phyloP scores from a whole-genome alignment of 1,139 yeast genomes.

The Candida tetrigidarum region DNA sequence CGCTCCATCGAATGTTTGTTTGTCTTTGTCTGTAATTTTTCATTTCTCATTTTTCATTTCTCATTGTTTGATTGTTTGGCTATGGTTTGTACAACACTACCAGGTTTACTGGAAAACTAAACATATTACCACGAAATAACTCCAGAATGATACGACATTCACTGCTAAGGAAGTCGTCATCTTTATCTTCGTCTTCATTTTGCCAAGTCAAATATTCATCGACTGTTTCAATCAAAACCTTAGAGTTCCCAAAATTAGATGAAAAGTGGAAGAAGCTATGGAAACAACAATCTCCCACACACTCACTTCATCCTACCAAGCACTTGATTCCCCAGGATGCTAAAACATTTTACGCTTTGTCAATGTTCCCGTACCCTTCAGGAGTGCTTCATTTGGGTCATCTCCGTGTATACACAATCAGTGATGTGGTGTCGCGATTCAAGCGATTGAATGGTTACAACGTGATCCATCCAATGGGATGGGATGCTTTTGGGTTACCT shows the following conservation, averaged over 20 bases:
- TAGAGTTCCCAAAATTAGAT: slow-evolving; percentile 31
- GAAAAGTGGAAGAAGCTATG: slow-evolving; percentile 58
- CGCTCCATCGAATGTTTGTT: background rate
- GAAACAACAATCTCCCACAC: slow-evolving; percentile 43
- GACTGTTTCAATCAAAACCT: background rate
- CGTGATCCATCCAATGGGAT: slow-evolving; percentile 97
- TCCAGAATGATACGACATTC: slow-evolving; percentile 1
- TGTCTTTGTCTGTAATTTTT: slow-evolving; percentile 7
- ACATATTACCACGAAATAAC: too few relatives aligned
- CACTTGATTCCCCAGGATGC: slow-evolving; percentile 22
- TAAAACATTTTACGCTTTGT: slow-evolving; percentile 63
- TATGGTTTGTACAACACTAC: too few relatives aligned
- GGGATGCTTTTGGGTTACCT: slow-evolving; percentile 99
- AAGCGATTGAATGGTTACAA: slow-evolving; percentile 74
- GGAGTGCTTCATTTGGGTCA: slow-evolving; percentile 95
- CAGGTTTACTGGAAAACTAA: too few relatives aligned
- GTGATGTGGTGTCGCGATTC: slow-evolving; percentile 82
- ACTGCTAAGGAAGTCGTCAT: background rate
- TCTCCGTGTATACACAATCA: slow-evolving; percentile 86
- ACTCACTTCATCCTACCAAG: slow-evolving; percentile 50
- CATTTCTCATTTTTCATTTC: slow-evolving; percentile 11
- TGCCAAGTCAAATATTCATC: background rate
- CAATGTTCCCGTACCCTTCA: slow-evolving; percentile 97
- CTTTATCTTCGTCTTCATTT: background rate
- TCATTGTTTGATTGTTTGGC: slow-evolving; percentile 4